A percentile compares a stretch with the other conserved stretches of the same genome.
Conservation (phyloP, 805 yeast genomes). For the Lachancea sp. region DNA sequence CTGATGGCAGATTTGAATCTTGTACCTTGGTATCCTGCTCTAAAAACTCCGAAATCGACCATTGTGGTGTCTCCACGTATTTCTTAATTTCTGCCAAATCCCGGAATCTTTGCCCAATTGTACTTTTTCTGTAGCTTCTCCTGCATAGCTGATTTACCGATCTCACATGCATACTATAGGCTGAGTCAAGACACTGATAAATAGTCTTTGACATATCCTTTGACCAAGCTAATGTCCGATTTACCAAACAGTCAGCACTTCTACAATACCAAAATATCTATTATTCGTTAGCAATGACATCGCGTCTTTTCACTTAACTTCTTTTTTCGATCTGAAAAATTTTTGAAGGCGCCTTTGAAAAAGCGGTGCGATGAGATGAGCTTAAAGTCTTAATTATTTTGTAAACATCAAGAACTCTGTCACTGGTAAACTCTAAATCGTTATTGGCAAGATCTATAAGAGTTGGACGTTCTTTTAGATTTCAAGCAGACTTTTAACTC, state of each 20-base stretch:
- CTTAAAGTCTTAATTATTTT: neutral
- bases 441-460: neutral
- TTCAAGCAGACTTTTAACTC: neutral
- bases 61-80: constrained; percentile 16
- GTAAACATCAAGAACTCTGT: neutral
- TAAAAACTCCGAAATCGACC: constrained; percentile 27
- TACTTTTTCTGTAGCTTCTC: neutral
- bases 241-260: too few species aligned
- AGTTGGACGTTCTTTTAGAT: neutral
- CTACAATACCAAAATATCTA: too few species aligned
- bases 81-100: constrained; percentile 23
- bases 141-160: neutral
- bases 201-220: too few species aligned
- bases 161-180: neutral
- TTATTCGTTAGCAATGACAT: constrained; percentile 1
- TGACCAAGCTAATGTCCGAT: too few species aligned
- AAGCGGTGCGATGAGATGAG: constrained; percentile 24
- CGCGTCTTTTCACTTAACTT: neutral
- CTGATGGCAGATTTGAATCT: constrained; percentile 9
- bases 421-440: neutral
- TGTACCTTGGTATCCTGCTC: constrained; percentile 12
- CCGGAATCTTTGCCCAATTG: constrained; percentile 17
- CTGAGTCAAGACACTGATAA: too few species aligned
- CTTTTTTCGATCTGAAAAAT: constrained; percentile 9
- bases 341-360: constrained; percentile 11